Base-by-base conservation (phyloP, 192 early-diverging fungal genomes). In the Coemansia sp. region DNA sequence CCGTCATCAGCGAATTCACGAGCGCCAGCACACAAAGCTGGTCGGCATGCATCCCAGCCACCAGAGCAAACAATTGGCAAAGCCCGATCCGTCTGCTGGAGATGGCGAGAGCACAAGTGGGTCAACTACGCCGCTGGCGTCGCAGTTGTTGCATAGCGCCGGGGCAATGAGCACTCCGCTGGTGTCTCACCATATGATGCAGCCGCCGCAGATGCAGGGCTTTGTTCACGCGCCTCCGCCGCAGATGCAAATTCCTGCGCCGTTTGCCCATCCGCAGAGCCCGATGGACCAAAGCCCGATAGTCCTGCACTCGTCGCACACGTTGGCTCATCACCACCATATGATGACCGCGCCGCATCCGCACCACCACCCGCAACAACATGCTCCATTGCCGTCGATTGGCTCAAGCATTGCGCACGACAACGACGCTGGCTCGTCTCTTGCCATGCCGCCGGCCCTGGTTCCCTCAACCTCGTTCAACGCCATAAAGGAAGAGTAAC, bases 1-100 rank as follows among this genome's bases (percentile, higher is more conserved):
- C 21, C 83, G 88, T 15, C 88, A 89, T 60, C 81, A 76, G 67
- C 76, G 82, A 38, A 85, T 86, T 57, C 87, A 88, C 55, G 66
- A 83, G 57, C 67, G 81, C 7, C 78, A 80, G 76, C 22, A 67
- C n/a, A 51, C 62, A 37, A 79, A 79, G 64, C 66, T 73, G 23
- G 67, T 67, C 23, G 68, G 66, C 21, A 69, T 67, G 25, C 66
- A 78, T 35, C 32, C 6, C 6, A 35, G 27, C 17, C 70, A 79
- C 59, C 76, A 73, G 60, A 56, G 54, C 47, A 62, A 65, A 35
- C 69, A 67, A 35, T 32, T 51, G 45, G 50, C 7, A 52, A 24
- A 55, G 54, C 27, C 54, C 25, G 41, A 22, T 14, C 25, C 45
- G 6, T 37, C 35, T 4, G 56, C 55, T 10, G 53, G 23, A 7